Percentiles rank a stretch among this genome's conserved stretches.
phyloP scores from a whole-genome alignment of 2,329 filamentous ascomycete species.

The Colletotrichum echinochloae region DNA sequence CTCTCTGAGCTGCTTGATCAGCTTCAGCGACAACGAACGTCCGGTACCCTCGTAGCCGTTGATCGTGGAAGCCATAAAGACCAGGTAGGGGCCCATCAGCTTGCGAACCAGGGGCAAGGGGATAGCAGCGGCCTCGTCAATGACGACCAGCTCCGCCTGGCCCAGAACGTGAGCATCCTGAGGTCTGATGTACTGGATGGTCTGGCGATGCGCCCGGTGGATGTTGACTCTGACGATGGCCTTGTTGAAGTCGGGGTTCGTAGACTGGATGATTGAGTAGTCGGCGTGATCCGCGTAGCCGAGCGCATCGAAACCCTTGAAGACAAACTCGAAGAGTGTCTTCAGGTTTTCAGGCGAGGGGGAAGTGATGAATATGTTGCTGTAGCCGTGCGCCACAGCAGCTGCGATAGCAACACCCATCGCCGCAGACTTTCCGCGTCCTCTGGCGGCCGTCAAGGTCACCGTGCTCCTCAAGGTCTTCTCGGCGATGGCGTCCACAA shows the following conservation, averaged over 20 bases:
- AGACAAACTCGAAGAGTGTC: slow-evolving; percentile 97
- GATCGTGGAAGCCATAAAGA: slow-evolving; percentile 99
- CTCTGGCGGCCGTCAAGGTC: slow-evolving; percentile 90
- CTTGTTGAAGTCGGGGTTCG: slow-evolving; percentile 99
- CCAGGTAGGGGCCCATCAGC: slow-evolving; percentile 94
- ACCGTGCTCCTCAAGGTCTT: slow-evolving; percentile 96
- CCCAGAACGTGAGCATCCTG: slow-evolving; percentile 96
- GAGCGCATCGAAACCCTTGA: slow-evolving; percentile 96
- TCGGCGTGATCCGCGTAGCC: slow-evolving; percentile 95
- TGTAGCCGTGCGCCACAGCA: slow-evolving; percentile 95
- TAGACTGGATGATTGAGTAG: slow-evolving; percentile 98
- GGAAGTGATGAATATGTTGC: slow-evolving; percentile 99
- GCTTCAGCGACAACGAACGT: slow-evolving; percentile 91
- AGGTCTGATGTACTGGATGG: slow-evolving; percentile 97
- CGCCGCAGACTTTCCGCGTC: slow-evolving; percentile 96
- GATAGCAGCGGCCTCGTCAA: slow-evolving; percentile 97
- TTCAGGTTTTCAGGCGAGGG: slow-evolving; percentile 98
- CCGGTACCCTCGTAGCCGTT: slow-evolving; percentile 99
- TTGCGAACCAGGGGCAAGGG: slow-evolving; percentile 92
- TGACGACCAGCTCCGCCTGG: slow-evolving; percentile 94
- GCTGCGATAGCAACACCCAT: slow-evolving; percentile 94
- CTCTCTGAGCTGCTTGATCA: slow-evolving; percentile 96
- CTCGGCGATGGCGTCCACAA: slow-evolving; percentile 95
- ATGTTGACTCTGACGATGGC: slow-evolving; percentile 97
- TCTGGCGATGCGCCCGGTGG: slow-evolving; percentile 93